Percentiles rank a stretch among this genome's conserved stretches.
Conservation (phyloP, 805 yeast genomes). For the Starmerella etchellsii region DNA sequence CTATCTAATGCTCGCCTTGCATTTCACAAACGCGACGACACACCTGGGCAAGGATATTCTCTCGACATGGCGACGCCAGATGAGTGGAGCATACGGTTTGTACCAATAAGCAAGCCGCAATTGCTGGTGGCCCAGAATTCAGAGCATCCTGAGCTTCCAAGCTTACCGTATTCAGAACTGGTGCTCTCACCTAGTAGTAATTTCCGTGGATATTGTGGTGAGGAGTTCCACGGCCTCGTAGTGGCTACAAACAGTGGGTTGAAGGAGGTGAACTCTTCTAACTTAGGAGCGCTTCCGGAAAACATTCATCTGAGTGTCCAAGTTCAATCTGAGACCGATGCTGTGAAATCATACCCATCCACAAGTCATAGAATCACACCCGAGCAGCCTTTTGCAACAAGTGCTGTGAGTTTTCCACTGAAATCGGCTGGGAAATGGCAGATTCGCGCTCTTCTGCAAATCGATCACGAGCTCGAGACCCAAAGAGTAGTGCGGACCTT, state of each 20-base stretch:
- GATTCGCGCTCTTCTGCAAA: constrained; percentile 20
- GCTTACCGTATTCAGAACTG: constrained; percentile 15
- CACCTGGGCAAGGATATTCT: too few relatives aligned
- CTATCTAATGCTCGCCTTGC: too few relatives aligned
- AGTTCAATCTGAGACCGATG: not conserved
- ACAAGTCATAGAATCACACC: not conserved
- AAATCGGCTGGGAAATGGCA: constrained; percentile 23
- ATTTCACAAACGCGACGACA: too few relatives aligned
- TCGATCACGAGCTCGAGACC: constrained; percentile 13
- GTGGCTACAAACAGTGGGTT: too few relatives aligned
- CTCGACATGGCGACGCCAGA: too few relatives aligned
- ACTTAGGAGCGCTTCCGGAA: not conserved
- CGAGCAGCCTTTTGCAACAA: constrained; percentile 1
- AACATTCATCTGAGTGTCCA: not conserved
- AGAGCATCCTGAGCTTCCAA: constrained; percentile 15
- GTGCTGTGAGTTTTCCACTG: constrained; percentile 17
- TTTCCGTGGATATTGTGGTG: constrained; percentile 24
- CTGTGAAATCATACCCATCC: not conserved
- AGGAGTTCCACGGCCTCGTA: constrained; percentile 23
- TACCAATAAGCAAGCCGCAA: constrained; percentile 24
- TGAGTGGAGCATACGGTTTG: constrained; percentile 19
- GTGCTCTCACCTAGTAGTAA: constrained; percentile 23
- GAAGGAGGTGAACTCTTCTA: constrained; percentile 9
- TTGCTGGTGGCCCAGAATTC: constrained; percentile 17
- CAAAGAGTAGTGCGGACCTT: constrained; percentile 21